phyloP scores from a whole-genome alignment of 139 green algal species.

The Medakamo hakoo region DNA sequence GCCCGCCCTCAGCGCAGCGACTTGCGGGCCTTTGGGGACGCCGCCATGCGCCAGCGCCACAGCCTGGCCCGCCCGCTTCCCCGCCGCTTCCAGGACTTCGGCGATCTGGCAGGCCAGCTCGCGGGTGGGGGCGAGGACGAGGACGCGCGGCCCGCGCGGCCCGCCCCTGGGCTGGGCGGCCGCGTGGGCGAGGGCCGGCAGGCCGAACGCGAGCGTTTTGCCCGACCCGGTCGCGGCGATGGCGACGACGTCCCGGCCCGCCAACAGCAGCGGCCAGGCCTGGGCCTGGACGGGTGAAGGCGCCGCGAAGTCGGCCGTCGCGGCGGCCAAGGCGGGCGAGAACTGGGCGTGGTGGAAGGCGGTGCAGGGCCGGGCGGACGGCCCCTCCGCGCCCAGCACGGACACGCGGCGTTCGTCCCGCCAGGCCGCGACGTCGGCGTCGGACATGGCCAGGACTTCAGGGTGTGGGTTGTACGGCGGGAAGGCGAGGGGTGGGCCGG shows the following conservation, averaged over 20 bases:
- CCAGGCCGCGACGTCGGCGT: conserved; percentile 19
- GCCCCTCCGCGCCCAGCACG: conserved; percentile 21
- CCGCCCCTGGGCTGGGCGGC: conserved; percentile 24
- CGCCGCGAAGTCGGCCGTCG: conserved; percentile 35
- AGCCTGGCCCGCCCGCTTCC: conserved; percentile 18
- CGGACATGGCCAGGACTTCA: conserved; percentile 22
- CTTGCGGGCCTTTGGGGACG: conserved; percentile 57
- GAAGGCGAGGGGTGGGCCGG: conserved; percentile 17
- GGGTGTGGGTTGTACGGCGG: conserved; percentile 14
- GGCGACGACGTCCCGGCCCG: conserved; percentile 66
- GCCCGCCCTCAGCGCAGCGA: conserved; percentile 18
- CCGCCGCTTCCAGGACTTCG: conserved; percentile 47
- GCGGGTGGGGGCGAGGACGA: conserved; percentile 78
- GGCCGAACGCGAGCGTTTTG: conserved; percentile 71
- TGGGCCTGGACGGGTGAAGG: conserved; percentile 64
- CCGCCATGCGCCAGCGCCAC: conserved; percentile 60
- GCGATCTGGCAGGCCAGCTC: conserved; percentile 83
- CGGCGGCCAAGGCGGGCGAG: conserved; percentile 28
- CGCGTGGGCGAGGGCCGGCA: conserved; percentile 67
- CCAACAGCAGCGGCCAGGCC: conserved; percentile 62
- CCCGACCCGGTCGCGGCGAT: conserved; percentile 72
- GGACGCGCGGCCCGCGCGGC: conserved; percentile 20
- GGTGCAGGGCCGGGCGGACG: conserved; percentile 8
- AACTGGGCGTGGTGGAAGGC: conserved; percentile 7
- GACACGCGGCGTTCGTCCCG: conserved; percentile 25